These are phyloP conservation scores for Phytopythium sindhum DNA, from an alignment of 352 stramenopile genomes.

Conservation along the genomic window DNA sequence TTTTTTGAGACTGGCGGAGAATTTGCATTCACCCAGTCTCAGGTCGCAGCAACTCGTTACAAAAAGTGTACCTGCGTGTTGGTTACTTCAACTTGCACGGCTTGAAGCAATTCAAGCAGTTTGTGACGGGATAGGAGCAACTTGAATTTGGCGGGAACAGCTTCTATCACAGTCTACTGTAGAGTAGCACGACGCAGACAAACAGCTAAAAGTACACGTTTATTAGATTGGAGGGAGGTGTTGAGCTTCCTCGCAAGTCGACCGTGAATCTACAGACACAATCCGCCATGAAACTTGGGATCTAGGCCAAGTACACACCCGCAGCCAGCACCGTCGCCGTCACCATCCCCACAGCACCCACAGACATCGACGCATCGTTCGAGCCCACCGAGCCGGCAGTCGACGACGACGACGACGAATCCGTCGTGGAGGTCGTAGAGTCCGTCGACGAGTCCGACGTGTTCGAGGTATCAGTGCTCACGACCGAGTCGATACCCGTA, in stretches of 20 bases:
- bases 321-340: slow-evolving; percentile 16
- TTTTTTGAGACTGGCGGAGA: not conserved
- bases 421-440: not conserved
- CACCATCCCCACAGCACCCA: slow-evolving; percentile 14
- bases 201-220: not conserved
- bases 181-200: too few species aligned
- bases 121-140: too few species aligned
- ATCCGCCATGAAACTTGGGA: not conserved
- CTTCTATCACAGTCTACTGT: too few species aligned
- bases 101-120: too few species aligned
- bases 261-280: not conserved
- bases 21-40: not conserved
- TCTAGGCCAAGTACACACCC: slow-evolving; percentile 25
- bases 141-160: not conserved
- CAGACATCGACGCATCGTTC: slow-evolving; percentile 20
- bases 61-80: too few species aligned
- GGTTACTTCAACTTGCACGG: not conserved
- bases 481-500: slow-evolving; percentile 7
- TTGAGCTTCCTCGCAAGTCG: not conserved
- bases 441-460: slow-evolving; percentile 2
- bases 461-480: slow-evolving; percentile 5
- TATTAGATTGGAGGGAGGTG: not conserved
- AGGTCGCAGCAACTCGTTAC: too few species aligned
- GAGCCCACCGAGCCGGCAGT: slow-evolving; percentile 11
- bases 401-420: slow-evolving; percentile 13